These are phyloP conservation scores for Sonneratia alba DNA, from an alignment of 345 rosid species.

Conservation along the genomic window DNA sequence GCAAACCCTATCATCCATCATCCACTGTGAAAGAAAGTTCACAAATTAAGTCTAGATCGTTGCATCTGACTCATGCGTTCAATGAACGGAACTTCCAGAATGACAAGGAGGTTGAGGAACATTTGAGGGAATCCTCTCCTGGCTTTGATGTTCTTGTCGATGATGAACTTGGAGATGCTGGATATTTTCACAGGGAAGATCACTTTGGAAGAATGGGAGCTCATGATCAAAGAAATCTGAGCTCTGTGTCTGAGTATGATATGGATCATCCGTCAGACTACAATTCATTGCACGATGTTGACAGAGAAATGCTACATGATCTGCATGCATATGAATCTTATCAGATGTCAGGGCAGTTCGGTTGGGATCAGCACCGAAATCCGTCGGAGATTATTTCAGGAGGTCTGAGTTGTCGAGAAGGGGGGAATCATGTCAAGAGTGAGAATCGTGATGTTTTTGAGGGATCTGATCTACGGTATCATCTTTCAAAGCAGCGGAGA, in stretches of 20 bases:
- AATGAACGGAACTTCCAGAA: constrained; percentile 45
- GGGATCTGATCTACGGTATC: constrained; percentile 61
- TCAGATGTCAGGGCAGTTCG: constrained; percentile 19
- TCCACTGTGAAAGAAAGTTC: constrained; percentile 30
- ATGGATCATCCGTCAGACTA: constrained; percentile 34
- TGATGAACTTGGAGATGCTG: constrained; percentile 56
- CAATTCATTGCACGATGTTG: constrained; percentile 25
- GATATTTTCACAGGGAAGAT: constrained; percentile 67
- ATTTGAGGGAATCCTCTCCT: constrained; percentile 80
- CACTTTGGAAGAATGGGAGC: constrained; percentile 43
- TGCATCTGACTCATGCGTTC: constrained; percentile 33
- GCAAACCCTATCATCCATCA: constrained; percentile 18
- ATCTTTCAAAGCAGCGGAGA: constrained; percentile 57
- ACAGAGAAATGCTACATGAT: constrained; percentile 34
- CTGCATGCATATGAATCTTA: constrained; percentile 39
- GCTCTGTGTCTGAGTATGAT: constrained; percentile 48
- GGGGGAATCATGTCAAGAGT: constrained; percentile 35
- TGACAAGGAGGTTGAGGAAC: constrained; percentile 60
- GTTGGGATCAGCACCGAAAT: constrained; percentile 46
- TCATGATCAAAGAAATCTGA: constrained; percentile 45
- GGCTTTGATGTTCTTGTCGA: constrained; percentile 97
- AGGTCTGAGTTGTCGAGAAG: constrained; percentile 36
- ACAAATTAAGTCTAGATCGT: constrained; percentile 24
- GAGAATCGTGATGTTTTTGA: constrained; percentile 39
- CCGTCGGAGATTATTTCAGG: constrained; percentile 39